These are phyloP conservation scores for Botrytis porri DNA, from an alignment of 2,329 filamentous ascomycete genomes.

Conservation along the genomic window DNA sequence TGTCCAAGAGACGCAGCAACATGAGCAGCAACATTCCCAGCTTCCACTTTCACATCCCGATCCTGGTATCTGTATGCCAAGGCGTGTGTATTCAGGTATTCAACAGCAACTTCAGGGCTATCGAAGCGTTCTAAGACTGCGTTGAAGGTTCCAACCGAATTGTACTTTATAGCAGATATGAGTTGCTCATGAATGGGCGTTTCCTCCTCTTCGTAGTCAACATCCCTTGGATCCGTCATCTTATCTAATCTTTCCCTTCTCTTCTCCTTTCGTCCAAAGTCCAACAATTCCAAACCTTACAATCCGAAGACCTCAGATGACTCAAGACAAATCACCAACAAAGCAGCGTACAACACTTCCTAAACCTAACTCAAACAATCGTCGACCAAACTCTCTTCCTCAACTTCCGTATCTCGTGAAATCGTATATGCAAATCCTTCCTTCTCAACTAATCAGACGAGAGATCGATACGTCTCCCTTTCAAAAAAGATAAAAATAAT, in stretches of 20 bases:
- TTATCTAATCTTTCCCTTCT: neutral
- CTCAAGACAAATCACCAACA: neutral
- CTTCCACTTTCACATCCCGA: too few species aligned
- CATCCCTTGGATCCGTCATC: slow-evolving; percentile 18
- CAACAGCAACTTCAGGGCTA: too few species aligned
- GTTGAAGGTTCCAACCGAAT: too few species aligned
- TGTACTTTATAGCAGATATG: too few species aligned
- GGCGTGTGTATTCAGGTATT: too few species aligned
- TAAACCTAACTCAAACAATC: neutral
- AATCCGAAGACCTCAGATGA: neutral
- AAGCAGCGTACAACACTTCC: neutral
- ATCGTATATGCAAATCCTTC: neutral
- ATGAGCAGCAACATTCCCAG: too few species aligned
- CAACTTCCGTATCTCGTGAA: neutral
- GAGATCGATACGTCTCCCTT: neutral
- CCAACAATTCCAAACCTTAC: neutral
- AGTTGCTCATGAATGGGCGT: too few species aligned
- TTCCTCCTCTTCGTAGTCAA: slow-evolving; percentile 18
- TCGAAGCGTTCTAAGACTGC: too few species aligned
- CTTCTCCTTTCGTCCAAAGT: neutral
- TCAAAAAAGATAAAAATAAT: neutral
- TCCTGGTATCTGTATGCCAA: too few species aligned
- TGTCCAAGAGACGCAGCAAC: too few species aligned
- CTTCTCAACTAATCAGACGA: neutral
- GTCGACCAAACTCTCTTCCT: neutral